A percentile compares a stretch with the other conserved stretches of the same genome.
Conservation (phyloP, 768 basidiomycete genomes). For the Fistulinella prunicolor region DNA sequence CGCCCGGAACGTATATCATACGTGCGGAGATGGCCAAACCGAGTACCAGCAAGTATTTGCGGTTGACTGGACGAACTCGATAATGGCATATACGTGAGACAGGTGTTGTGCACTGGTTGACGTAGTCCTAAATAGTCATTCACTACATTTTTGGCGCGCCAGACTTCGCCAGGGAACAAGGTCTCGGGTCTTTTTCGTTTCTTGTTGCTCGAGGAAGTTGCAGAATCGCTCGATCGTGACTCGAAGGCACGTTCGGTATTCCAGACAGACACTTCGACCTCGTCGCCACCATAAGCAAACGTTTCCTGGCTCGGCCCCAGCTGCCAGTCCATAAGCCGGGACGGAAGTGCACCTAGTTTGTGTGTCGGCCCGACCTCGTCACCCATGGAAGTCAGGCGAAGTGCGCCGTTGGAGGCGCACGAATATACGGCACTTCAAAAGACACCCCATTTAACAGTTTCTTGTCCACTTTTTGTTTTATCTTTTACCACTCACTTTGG, state of each 20-base stretch:
- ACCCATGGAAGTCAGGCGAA: conserved; percentile 46
- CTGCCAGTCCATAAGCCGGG: conserved; percentile 66
- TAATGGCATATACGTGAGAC: conserved; percentile 55
- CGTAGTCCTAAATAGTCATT: conserved; percentile 75
- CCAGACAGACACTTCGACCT: conserved; percentile 85
- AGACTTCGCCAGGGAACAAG: conserved; percentile 70
- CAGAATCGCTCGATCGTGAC: conserved; percentile 15
- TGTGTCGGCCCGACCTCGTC: conserved; percentile 24
- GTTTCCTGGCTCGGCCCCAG: conserved; percentile 48
- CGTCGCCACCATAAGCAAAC: conserved; percentile 83
- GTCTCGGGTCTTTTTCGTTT: conserved; percentile 61
- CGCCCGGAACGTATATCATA: conserved; percentile 75
- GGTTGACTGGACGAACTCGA: conserved; percentile 35
- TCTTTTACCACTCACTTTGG: conserved; percentile 42
- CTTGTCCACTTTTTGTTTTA: not conserved
- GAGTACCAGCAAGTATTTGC: conserved; percentile 69
- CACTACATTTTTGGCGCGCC: conserved; percentile 85
- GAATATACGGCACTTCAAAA: conserved; percentile 46
- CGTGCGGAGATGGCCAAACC: conserved; percentile 66
- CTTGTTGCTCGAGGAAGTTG: conserved; percentile 14
- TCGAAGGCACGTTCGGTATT: conserved; percentile 57
- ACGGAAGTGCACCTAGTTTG: conserved; percentile 52
- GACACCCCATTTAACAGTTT: not conserved
- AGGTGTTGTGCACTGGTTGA: conserved; percentile 73
- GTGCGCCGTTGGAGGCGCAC: conserved; percentile 74